These are phyloP conservation scores for Buxus sempervirens DNA, from an alignment of 164 flowering plant species.

Conservation along the genomic window DNA sequence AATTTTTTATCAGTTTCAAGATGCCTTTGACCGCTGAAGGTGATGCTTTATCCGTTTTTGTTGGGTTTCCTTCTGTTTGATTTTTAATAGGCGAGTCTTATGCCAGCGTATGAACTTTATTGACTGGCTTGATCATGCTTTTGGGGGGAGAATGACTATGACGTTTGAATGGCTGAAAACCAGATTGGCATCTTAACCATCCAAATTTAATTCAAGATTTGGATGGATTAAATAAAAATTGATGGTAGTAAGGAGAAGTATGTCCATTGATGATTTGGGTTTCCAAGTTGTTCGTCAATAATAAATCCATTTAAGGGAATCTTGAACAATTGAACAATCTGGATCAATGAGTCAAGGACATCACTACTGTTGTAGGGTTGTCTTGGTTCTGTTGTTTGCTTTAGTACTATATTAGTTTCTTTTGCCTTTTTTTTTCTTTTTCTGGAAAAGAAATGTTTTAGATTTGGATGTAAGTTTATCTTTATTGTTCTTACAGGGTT, in stretches of 20 bases:
- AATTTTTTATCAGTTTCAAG: constrained; percentile 83
- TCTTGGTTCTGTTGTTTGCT: not conserved
- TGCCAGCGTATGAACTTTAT: not conserved
- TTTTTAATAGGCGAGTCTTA: not conserved
- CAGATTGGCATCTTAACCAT: not conserved
- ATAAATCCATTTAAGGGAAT: not conserved
- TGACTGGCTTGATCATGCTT: not conserved
- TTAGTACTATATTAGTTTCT: not conserved
- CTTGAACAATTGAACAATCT: constrained; percentile 4
- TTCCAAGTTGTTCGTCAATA: not conserved
- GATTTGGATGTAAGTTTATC: constrained; percentile 13
- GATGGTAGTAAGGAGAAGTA: not conserved
- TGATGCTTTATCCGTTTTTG: constrained; percentile 30
- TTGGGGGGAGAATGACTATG: not conserved
- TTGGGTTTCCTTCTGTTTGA: constrained; percentile 1
- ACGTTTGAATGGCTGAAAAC: not conserved
- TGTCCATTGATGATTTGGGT: not conserved
- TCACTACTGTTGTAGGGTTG: constrained; percentile 12
- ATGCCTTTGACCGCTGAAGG: constrained; percentile 54
- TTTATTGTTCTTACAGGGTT: constrained; percentile 35
- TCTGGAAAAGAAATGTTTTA: not conserved
- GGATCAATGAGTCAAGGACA: constrained; percentile 10
- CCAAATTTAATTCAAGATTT: not conserved
- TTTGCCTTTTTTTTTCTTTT: not conserved
- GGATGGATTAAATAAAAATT: not conserved